Evolutionary conservation across 495 filamentous ascomycete species (phyloP).

Genomic region (Penicillium arizonense): DNA sequence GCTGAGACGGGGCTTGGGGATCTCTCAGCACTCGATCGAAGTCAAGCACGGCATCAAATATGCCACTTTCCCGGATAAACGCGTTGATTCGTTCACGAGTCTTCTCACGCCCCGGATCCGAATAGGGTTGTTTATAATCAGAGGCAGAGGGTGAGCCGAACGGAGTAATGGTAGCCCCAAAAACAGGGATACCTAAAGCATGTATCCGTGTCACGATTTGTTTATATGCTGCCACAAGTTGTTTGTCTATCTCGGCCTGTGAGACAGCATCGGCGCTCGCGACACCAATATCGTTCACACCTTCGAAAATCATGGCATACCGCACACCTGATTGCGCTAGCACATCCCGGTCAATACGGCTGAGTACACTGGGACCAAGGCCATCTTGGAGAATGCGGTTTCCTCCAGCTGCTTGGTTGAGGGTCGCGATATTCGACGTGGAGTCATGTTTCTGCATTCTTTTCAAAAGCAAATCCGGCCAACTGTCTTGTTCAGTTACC

Average conservation of each 20-base stretch:
- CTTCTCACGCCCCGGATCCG: conserved; percentile 51
- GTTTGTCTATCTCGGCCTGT: conserved; percentile 50
- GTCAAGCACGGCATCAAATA: conserved; percentile 63
- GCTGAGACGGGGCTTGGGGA: conserved; percentile 35
- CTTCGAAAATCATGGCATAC: conserved; percentile 70
- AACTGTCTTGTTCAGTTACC: conserved; percentile 32
- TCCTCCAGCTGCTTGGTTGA: conserved; percentile 74
- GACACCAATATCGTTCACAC: conserved; percentile 70
- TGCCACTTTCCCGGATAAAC: conserved; percentile 57
- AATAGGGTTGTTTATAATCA: conserved; percentile 43
- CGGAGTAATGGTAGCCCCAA: conserved; percentile 68
- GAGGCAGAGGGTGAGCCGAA: conserved; percentile 48
- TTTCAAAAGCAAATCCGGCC: conserved; percentile 64
- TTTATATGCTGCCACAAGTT: conserved; percentile 54
- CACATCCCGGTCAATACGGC: conserved; percentile 63
- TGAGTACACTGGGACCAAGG: conserved; percentile 59
- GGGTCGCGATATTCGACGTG: conserved; percentile 50
- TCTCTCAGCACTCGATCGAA: conserved; percentile 60
- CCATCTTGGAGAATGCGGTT: conserved; percentile 65
- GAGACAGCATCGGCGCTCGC: conserved; percentile 42
- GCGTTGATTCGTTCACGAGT: conserved; percentile 60
- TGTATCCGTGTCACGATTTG: conserved; percentile 59
- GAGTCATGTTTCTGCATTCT: conserved; percentile 49
- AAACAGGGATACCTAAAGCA: conserved; percentile 52
- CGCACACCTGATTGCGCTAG: conserved; percentile 53